Percentiles rank a stretch among this genome's conserved stretches.
Evolutionary conservation across 306 rosid species (phyloP).

Genomic region (Lablab purpureus): DNA sequence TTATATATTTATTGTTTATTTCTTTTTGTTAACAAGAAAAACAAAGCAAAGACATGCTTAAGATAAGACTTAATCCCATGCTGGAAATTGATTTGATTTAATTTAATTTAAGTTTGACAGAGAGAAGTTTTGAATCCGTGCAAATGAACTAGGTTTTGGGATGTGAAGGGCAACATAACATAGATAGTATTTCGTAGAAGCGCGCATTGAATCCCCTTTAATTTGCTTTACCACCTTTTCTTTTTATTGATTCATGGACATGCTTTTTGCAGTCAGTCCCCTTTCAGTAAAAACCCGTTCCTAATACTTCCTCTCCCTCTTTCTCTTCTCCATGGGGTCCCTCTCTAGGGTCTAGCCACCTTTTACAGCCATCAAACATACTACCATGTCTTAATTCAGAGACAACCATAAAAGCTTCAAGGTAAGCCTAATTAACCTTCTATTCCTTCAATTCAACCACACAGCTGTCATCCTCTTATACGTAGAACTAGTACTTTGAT

Average conservation of each 20-base stretch:
- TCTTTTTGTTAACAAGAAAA: too few relatives aligned
- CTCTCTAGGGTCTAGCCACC: conserved; percentile 34
- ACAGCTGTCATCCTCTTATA: conserved; percentile 40
- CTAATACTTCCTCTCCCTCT: conserved; percentile 27
- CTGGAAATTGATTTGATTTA: background rate
- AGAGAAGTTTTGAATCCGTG: background rate
- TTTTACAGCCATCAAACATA: conserved; percentile 41
- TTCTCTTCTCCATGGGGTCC: conserved; percentile 16
- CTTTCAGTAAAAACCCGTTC: conserved; percentile 46
- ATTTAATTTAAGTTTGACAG: background rate
- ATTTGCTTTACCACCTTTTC: conserved; percentile 37
- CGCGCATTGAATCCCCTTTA: conserved; percentile 42
- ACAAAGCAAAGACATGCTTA: too few relatives aligned
- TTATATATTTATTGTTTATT: too few relatives aligned
- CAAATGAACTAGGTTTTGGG: background rate
- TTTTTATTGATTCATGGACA: conserved; percentile 37
- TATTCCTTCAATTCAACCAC: conserved; percentile 5
- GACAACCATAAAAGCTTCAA: conserved; percentile 26
- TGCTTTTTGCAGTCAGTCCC: conserved; percentile 53
- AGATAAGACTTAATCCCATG: background rate
- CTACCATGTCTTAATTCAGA: background rate
- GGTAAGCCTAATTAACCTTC: background rate
- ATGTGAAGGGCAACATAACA: conserved; percentile 9
- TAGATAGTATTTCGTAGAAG: conserved; percentile 40
- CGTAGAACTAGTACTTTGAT: background rate